Base-by-base conservation (phyloP, 371 early-diverging fungal genomes). In the Mortierella sp. region DNA sequence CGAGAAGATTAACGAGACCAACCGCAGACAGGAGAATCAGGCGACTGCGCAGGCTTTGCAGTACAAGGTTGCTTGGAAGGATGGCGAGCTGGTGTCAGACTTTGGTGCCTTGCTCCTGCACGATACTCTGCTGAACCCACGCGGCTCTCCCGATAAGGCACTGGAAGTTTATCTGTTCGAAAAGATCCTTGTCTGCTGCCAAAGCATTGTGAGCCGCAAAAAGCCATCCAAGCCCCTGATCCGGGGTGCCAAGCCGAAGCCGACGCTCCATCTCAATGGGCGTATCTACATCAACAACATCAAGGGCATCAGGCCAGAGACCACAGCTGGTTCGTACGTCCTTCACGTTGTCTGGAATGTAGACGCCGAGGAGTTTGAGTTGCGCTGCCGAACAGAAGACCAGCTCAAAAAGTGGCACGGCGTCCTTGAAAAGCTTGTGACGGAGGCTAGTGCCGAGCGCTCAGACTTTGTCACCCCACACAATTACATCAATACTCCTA, bases 1-100 rank as follows among this genome's bases (percentile, higher is more conserved):
- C 24, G 93, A 94, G 67, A 84, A 87, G 56, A 93, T 96, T 48
- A 98, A 98, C 76, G 98, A 97, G 79, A 88, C 93, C 3, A 88
- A 91, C 71, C 87, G 97, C 51, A 88, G 87, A 55, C 93, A 94
- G 67, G 97, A 94, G 70, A 97, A 97, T 72, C 73, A 83, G 32
- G 81, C 84, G n/a, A 84, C 89, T 26, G 93, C 93, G 41, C 82
- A 87, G 56, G 94, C 95, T 30, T 82, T 98, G 28, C 86, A 89
- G 62, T 84, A 87, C 34, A 87, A 91, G 24, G 89, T 97, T 42
- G 91, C 91, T 53, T 90, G 94, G 81, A 93, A 92, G 91, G 90
- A 93, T 79, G 90, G 89, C 44, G 85, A 91, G 47, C 72, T 84
- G 24, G 71, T 86, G 21, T 53, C 79, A 0, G 85, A 86, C 6